These are phyloP conservation scores for Isoetes taiwanensis DNA, from an alignment of 75 land plant species.

Conservation along the genomic window DNA sequence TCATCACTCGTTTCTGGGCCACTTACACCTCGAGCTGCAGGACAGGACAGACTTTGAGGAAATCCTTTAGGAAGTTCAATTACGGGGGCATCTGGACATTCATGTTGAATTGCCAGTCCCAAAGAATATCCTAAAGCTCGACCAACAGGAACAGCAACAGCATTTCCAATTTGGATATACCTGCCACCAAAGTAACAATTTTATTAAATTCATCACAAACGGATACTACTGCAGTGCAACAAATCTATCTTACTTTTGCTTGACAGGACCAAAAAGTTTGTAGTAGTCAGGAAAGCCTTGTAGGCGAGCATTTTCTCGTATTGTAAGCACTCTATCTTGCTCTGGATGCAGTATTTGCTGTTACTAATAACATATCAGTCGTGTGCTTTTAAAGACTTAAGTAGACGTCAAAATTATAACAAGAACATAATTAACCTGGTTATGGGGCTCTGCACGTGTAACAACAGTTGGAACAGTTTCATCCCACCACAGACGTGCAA, in stretches of 20 bases:
- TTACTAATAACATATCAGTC: background rate
- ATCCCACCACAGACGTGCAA: constrained; percentile 97
- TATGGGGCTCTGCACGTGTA: constrained; percentile 50
- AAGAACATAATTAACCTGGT: constrained; percentile 33
- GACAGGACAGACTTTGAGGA: constrained; percentile 26
- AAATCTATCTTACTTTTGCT: constrained; percentile 39
- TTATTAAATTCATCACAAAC: too few species aligned
- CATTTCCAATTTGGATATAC: constrained; percentile 93
- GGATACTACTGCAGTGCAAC: background rate
- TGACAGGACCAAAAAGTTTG: constrained; percentile 51
- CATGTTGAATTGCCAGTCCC: constrained; percentile 28
- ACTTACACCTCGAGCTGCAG: too few species aligned
- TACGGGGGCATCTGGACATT: constrained; percentile 8
- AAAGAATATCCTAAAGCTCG: constrained; percentile 61
- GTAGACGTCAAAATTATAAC: background rate
- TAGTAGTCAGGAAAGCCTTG: constrained; percentile 94
- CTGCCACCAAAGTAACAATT: too few species aligned
- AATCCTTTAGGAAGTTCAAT: constrained; percentile 27
- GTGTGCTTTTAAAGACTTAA: background rate
- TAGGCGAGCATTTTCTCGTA: constrained; percentile 77
- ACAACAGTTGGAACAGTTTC: constrained; percentile 85
- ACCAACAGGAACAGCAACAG: constrained; percentile 86
- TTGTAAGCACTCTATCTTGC: constrained; percentile 72
- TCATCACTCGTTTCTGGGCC: too few species aligned
- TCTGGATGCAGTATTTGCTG: constrained; percentile 65